Base-by-base conservation (phyloP, 2,329 filamentous ascomycete species). In the Penicillium janthinellum region DNA sequence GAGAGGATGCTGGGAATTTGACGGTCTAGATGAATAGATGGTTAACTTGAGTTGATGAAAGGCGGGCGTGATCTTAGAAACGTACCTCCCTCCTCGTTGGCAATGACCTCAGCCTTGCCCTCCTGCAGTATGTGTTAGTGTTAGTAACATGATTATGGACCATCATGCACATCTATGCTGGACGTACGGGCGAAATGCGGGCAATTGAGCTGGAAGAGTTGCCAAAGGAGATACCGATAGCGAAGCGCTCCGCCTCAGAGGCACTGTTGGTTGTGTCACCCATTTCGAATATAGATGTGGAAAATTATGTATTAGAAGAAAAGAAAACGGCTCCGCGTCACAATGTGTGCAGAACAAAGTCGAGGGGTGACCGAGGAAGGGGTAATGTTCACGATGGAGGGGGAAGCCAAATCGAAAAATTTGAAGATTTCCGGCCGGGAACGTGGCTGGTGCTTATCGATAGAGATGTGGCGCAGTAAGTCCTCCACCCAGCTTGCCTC, bases 151-250 rank as follows among this genome's bases (percentile, higher is more conserved):
- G 4, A 60, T 31, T 8, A 48, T 41, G 15, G 28, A 17, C 12
- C 11, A 14, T 37, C 41, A n/a, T 38, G 20, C 41, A 15, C 17
- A 39, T 48, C 22, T 54, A 22, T n/a, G 35, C 20, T 37, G 31
- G 50, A 71, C 82, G 65, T 78, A 86, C 84, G 64, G 79, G 78
- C 63, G 89, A 86, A 49, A 93, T 96, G 77, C 88, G 92, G 71
- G 94, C 94, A 80, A 99, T 97, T 62, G 92, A 97, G 82, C 92
- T 96, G 88, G 96, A 96, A 63, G 92, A 93, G 83, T 98, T 99
- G 81, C 95, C 95, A 83, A 98, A 97, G 68, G 93, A 90, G 75
- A 99, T 92, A 77, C 95, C 95, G 80, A 99, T 98, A 75, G 90
- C 91, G 72, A 84, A 83, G 71, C 84, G 80, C 77, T 85, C 82